A percentile compares a stretch with the other conserved stretches of the same genome.
Conservation (phyloP, 208 protist species). For the Porcisia deanei region DNA sequence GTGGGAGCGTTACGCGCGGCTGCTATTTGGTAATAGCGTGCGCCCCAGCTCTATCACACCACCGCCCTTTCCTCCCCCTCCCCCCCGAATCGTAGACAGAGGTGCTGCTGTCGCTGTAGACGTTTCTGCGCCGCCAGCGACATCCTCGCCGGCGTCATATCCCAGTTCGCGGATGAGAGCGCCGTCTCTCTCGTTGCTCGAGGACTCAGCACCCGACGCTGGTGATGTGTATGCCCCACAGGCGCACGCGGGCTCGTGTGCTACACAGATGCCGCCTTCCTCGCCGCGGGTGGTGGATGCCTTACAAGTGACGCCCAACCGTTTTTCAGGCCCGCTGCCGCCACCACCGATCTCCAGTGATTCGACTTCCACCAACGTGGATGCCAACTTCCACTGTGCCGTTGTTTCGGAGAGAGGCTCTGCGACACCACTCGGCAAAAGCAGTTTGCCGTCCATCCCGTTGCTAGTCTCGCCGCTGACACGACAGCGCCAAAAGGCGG, state of each 20-base stretch:
- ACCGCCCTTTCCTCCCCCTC: background rate
- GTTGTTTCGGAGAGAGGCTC: background rate
- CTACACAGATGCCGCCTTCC: background rate
- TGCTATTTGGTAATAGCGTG: conserved; percentile 17
- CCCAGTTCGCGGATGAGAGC: background rate
- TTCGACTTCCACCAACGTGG: background rate
- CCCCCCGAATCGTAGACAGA: background rate
- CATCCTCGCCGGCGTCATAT: background rate
- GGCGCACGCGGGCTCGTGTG: background rate
- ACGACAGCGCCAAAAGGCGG: background rate
- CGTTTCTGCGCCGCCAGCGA: background rate
- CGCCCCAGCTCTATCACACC: background rate
- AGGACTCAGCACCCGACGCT: background rate
- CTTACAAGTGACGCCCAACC: background rate
- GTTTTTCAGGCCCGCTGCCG: background rate
- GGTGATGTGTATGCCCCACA: background rate
- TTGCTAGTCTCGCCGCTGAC: conserved; percentile 19
- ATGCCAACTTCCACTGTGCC: background rate
- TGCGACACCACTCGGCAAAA: background rate
- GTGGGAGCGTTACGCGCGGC: conserved; percentile 7
- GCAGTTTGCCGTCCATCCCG: conserved; percentile 17
- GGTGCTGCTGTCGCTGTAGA: background rate
- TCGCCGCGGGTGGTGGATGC: background rate
- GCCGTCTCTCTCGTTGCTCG: conserved; percentile 6
- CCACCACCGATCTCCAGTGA: background rate